phyloP scores from a whole-genome alignment of 1,284 basidiomycete genomes.

The Sporisorium sorghi region DNA sequence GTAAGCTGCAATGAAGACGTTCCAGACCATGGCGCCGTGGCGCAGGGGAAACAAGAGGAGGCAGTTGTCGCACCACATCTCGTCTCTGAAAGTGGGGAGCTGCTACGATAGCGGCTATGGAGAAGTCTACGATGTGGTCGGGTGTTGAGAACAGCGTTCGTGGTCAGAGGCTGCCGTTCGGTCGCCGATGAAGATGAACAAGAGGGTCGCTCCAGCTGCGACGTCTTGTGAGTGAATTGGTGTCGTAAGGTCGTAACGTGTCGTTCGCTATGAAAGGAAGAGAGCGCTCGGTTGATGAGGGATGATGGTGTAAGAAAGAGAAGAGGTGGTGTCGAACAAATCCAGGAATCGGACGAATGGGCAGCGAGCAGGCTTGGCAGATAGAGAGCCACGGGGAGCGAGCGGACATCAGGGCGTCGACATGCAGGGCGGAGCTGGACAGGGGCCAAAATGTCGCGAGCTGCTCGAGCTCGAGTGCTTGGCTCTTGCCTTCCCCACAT shows the following conservation, averaged over 20 bases:
- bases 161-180: neutral
- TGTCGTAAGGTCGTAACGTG: slow-evolving; percentile 5
- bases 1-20: slow-evolving; percentile 76
- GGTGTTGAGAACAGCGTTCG: neutral
- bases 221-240: neutral
- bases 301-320: neutral
- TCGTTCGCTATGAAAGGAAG: neutral
- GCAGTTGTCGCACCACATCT: slow-evolving; percentile 64
- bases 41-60: slow-evolving; percentile 55
- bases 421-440: slow-evolving; percentile 39
- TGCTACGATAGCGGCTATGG: neutral
- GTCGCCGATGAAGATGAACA: neutral
- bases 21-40: slow-evolving; percentile 80
- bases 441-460: slow-evolving; percentile 50
- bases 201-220: neutral
- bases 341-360: slow-evolving; percentile 3
- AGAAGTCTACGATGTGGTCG: neutral
- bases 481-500: slow-evolving; percentile 3
- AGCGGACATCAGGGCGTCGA: slow-evolving; percentile 10
- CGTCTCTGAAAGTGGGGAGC: neutral
- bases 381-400: neutral
- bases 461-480: slow-evolving; percentile 24
- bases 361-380: neutral
- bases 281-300: neutral
- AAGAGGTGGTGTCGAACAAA: too few relatives aligned